Base-by-base conservation (phyloP, 768 basidiomycete species). In the Mycena haematopus region DNA sequence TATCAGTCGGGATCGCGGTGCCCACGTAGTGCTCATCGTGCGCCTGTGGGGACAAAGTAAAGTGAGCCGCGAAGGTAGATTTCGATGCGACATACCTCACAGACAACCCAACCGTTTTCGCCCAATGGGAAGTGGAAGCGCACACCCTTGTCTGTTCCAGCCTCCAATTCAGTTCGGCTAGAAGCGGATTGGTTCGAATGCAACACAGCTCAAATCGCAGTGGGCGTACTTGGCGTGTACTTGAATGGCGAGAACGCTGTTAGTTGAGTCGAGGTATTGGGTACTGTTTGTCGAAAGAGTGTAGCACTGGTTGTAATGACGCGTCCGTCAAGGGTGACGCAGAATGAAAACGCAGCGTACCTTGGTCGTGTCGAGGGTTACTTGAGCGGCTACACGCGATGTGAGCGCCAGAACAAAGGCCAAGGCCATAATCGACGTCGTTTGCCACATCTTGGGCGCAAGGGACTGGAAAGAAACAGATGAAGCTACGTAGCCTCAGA, bases 1-100 rank as follows among this genome's bases (percentile, higher is more conserved):
- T 19, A 2, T 62, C 31, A 49, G 56, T 51, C 9, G 58, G 58
- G 55, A 67, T 60, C n/a, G 61, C 35, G 22, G 62, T 67, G 36
- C 65, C 65, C 36, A 67, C 65, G 46, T n/a, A 67, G 54, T 67
- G 65, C 33, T 67, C 65, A 55, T 67, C 38, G 55, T 67, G 65
- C 6, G 65, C 65, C 63, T 65, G 40, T 13, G 6, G 17, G 33
- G 15, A 24, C 10, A 7, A 17, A 35, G 53, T 56, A 15, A 54
- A 62, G 40, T 21, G n/a, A n/a, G n/a, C n/a, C n/a, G 10, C 14
- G 15, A 0, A 1, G 22, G 2, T 3, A 24, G 3, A 22, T 15
- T 6, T 31, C 6, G 24, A 10, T 36, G 13, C 14, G 36, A 47
- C 8, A 27, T 19, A 35, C 63, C 62, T 67, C 65, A 50, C 65